Evolutionary conservation across 129 eudicot species (phyloP).

Genomic region (Daucus carota): DH1_v3.0 NC_030383.2:58018001-58018500

Average conservation of each 20-base stretch:
- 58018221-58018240: not conserved
- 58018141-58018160: not conserved
- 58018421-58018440: conserved; percentile 98
- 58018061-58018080: no score
- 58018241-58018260: not conserved
- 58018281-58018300: not conserved
- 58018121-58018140: not conserved
- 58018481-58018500: conserved; percentile 83
- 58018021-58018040: no score
- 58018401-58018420: conserved; percentile 96
- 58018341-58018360: not conserved
- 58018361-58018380: not conserved
- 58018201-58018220: not conserved
- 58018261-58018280: not conserved
- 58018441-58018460: conserved; percentile 96
- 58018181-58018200: not conserved
- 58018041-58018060: no score
- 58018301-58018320: not conserved
- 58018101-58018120: not conserved
- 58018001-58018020: no score
- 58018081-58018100: no score
- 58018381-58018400: not conserved
- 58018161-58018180: not conserved
- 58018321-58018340: not conserved
- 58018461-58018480: conserved; percentile 96